Base-by-base conservation (phyloP, 202 grass and related monocot genomes). In the Carex sylvatica region DNA sequence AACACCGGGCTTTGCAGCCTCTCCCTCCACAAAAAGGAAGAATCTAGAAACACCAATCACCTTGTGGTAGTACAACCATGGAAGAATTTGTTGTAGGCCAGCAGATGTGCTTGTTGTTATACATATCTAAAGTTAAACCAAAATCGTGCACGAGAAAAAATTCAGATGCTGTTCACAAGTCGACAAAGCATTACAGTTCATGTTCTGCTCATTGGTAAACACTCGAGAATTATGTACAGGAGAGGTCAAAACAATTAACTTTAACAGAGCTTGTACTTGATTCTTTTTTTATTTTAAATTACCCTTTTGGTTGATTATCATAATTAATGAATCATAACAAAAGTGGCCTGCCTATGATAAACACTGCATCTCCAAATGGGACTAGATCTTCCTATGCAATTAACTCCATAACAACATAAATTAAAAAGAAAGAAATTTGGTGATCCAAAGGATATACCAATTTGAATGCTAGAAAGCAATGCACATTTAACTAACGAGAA, bases 1-100 rank as follows among this genome's bases (percentile, higher is more conserved):
- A 55, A 95, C 92, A 80, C 76, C 67, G 61, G 95, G 95, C 71
- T 98, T 98, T 76, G 95, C 89, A 81, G 92, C 89, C 72, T 95
- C 91, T 58, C 95, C 95, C 94, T 98, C 95, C 20, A 98, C 95
- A 83, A 98, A 98, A 20, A 95, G 89, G 77, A 98, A 83, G 82
- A 95, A 95, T 72, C 87, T 87, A 58, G 95, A 93, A 84, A 98
- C 95, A 56, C 95, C 95, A 56, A 98, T 93, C 77, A 95, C 95
- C 74, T 98, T 98, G 82, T 98, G 95, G 75, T 98, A 98, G 75
- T 90, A 98, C 71, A 98, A 87, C 95, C 95, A 98, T 65, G 95
- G 95, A 84, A 98, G 92, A 87, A 98, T 98, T 90, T 98, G 95
- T 80, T 95, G 88, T 33, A 98, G 79, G 31, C 89, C 79, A 87